Percentiles rank a stretch among this genome's conserved stretches.
phyloP scores from a whole-genome alignment of 164 flowering plant species.

The Nymphaea colorata region DNA sequence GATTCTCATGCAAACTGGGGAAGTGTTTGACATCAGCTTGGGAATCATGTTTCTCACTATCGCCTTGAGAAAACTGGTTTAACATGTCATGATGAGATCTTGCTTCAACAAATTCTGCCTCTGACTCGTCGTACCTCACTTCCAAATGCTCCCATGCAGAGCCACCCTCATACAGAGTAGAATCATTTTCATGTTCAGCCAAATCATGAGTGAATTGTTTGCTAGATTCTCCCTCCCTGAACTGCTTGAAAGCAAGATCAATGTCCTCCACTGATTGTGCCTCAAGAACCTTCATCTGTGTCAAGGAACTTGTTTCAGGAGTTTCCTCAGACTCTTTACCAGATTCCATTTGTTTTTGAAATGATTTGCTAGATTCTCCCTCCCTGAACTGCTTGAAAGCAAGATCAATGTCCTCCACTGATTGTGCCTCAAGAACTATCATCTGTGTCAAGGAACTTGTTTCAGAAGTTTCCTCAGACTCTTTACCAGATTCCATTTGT shows the following conservation, averaged over 20 bases:
- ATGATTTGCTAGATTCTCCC: background rate
- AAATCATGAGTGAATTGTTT: too few relatives aligned
- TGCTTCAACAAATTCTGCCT: background rate
- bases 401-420: slow-evolving; percentile 4
- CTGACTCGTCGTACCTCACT: background rate
- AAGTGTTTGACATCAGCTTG: background rate
- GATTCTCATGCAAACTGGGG: background rate
- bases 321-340: too few relatives aligned
- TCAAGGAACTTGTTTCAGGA: too few relatives aligned
- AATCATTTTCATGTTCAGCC: background rate
- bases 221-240: background rate
- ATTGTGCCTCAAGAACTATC: slow-evolving; percentile 10
- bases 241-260: slow-evolving; percentile 7
- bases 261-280: slow-evolving; percentile 13
- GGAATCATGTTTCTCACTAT: background rate
- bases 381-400: slow-evolving; percentile 5
- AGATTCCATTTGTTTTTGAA: background rate
- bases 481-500: background rate
- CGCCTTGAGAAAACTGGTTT: background rate
- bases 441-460: too few relatives aligned
- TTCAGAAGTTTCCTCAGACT: too few relatives aligned
- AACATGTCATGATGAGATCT: slow-evolving; percentile 1
- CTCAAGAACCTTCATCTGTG: slow-evolving; percentile 9
- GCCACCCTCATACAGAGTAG: background rate
- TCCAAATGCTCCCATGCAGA: background rate